A percentile compares a stretch with the other conserved stretches of the same genome.
phyloP scores from a whole-genome alignment of 2,329 filamentous ascomycete genomes.

The Helminthosporium solani region DNA sequence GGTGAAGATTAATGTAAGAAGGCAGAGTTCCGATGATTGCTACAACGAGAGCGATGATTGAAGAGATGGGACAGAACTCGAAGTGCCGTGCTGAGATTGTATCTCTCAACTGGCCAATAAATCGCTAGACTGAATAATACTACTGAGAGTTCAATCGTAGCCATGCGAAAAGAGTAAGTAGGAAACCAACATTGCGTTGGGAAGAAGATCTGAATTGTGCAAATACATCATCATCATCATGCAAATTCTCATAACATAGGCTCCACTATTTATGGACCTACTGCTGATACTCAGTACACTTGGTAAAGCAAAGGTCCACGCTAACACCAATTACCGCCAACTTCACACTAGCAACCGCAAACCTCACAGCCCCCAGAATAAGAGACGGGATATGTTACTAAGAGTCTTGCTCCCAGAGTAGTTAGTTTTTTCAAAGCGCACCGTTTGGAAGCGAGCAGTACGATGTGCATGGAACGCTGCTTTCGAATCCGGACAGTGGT shows the following conservation, averaged over 20 bases:
- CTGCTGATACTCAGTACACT: too few species aligned
- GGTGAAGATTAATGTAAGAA: conserved; percentile 15
- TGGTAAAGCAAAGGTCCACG: too few species aligned
- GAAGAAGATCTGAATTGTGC: too few species aligned
- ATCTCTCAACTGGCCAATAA: conserved; percentile 12
- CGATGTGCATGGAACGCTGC: conserved; percentile 7
- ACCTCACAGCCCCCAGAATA: conserved; percentile 2
- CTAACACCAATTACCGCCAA: not conserved
- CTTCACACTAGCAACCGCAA: conserved; percentile 3
- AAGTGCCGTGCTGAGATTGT: conserved; percentile 23
- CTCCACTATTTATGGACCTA: too few species aligned
- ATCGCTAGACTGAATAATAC: conserved; percentile 29
- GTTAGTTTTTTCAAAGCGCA: conserved; percentile 9
- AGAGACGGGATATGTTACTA: conserved; percentile 1
- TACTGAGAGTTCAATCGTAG: conserved; percentile 27
- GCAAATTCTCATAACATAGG: too few species aligned
- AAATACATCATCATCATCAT: too few species aligned
- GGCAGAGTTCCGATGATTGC: conserved; percentile 13
- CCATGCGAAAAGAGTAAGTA: conserved; percentile 27
- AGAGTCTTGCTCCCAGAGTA: conserved; percentile 8
- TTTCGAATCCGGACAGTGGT: conserved; percentile 3
- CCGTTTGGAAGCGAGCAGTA: conserved; percentile 1
- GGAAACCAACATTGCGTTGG: conserved; percentile 23
- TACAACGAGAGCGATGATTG: conserved; percentile 21
- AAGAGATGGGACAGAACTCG: conserved; percentile 24